Conservation (phyloP, 805 yeast genomes). For the Kluyveromyces nonfermentans region DNA sequence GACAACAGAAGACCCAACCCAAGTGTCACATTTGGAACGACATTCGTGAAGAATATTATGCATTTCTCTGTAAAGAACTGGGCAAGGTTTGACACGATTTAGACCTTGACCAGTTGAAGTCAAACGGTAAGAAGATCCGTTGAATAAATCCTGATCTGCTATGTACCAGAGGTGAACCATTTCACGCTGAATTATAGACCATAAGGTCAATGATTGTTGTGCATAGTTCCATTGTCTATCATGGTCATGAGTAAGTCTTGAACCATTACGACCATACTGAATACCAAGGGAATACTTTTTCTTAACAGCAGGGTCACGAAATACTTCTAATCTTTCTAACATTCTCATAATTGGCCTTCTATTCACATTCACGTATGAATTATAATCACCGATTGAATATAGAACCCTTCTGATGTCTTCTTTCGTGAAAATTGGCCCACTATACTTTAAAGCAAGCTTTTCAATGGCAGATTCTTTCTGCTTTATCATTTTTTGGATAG, state of each 20-base stretch:
- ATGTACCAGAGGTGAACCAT: slow-evolving; percentile 70
- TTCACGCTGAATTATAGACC: slow-evolving; percentile 73
- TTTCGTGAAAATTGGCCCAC: slow-evolving; percentile 33
- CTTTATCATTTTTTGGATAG: slow-evolving; percentile 50
- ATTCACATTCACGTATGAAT: slow-evolving; percentile 61
- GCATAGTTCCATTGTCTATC: slow-evolving; percentile 66
- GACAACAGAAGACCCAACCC: slow-evolving; percentile 77
- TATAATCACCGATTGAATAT: slow-evolving; percentile 73
- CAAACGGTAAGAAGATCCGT: slow-evolving; percentile 44
- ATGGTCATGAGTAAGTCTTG: slow-evolving; percentile 66
- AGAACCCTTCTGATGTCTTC: slow-evolving; percentile 65
- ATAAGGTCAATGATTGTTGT: slow-evolving; percentile 59
- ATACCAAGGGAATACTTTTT: slow-evolving; percentile 47
- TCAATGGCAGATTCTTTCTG: slow-evolving; percentile 65
- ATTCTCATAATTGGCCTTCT: slow-evolving; percentile 58
- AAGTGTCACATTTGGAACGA: slow-evolving; percentile 48
- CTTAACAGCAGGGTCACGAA: slow-evolving; percentile 37
- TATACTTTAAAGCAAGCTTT: slow-evolving; percentile 41
- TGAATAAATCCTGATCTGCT: slow-evolving; percentile 64
- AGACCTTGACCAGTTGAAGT: slow-evolving; percentile 76
- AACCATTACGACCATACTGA: slow-evolving; percentile 55
- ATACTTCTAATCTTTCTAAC: slow-evolving; percentile 40
- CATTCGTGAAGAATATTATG: slow-evolving; percentile 57
- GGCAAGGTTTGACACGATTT: slow-evolving; percentile 68
- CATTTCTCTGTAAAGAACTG: slow-evolving; percentile 60